Percentiles rank a stretch among this genome's conserved stretches.
Evolutionary conservation across 2,329 filamentous ascomycete species (phyloP).

Genomic region (Penicillium hordei): DNA sequence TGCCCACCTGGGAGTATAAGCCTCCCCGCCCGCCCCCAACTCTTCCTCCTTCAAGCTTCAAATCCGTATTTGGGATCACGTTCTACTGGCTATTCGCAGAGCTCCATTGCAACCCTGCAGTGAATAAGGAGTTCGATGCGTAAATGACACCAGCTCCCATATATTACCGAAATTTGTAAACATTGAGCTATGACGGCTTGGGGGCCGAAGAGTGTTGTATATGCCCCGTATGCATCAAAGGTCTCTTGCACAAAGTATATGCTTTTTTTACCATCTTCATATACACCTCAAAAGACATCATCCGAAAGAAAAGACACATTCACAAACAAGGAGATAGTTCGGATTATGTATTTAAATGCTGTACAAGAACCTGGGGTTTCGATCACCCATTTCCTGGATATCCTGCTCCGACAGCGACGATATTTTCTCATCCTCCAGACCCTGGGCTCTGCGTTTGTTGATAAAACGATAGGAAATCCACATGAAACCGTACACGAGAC

Average conservation of each 20-base stretch:
- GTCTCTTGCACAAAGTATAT: not conserved
- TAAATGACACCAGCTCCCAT: too few relatives aligned
- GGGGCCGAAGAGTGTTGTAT: not conserved
- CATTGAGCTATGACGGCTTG: not conserved
- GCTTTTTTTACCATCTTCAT: too few relatives aligned
- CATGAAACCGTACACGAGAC: slow-evolving; percentile 54
- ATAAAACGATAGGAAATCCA: slow-evolving; percentile 53
- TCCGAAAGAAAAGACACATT: not conserved
- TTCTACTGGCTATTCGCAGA: too few relatives aligned
- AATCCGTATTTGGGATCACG: too few relatives aligned
- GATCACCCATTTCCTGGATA: slow-evolving; percentile 46
- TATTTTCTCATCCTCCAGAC: slow-evolving; percentile 41
- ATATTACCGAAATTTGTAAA: not conserved
- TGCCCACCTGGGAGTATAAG: not conserved
- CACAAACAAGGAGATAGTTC: not conserved
- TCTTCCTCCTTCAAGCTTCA: not conserved
- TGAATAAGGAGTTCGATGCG: too few relatives aligned
- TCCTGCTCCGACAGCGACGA: slow-evolving; percentile 43
- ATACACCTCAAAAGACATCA: too few relatives aligned
- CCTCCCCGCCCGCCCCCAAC: too few relatives aligned
- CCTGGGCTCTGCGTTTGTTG: slow-evolving; percentile 47
- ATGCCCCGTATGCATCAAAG: not conserved
- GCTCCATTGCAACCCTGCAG: too few relatives aligned
- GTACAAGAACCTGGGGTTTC: slow-evolving; percentile 43
- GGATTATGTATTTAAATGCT: slow-evolving; percentile 29